Conservation (phyloP, 73 alveolate species). For the Symbiodinium natans region DNA sequence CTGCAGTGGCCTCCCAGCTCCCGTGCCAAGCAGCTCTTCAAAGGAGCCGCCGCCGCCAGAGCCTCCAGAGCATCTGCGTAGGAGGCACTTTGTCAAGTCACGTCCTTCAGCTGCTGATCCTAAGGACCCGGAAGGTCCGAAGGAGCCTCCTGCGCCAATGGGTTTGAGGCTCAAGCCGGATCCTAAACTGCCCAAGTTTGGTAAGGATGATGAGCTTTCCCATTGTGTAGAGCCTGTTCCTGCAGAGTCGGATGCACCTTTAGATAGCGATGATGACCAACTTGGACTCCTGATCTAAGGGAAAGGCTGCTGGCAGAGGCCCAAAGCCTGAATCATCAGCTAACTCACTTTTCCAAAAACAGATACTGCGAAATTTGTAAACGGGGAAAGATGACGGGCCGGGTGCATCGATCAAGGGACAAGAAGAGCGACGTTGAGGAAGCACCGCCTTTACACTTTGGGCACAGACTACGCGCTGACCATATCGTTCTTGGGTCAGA, state of each 20-base stretch:
- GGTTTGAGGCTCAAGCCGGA: not conserved
- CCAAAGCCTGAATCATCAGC: not conserved
- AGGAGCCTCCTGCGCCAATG: not conserved
- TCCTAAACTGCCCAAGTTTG: not conserved
- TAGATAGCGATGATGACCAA: not conserved
- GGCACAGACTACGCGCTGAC: not conserved
- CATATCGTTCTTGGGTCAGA: slow-evolving; percentile 12
- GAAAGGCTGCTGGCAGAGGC: not conserved
- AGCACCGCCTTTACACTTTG: slow-evolving; percentile 16
- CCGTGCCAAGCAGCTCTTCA: not conserved
- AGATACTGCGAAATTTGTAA: not conserved
- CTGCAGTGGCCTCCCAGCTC: not conserved
- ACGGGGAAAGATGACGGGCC: not conserved
- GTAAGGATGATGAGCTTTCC: not conserved
- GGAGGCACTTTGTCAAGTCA: no score
- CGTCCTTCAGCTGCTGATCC: no score
- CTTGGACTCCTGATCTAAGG: not conserved
- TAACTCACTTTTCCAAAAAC: slow-evolving; percentile 29
- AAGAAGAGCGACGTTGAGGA: not conserved
- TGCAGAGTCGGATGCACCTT: not conserved
- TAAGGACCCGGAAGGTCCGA: not conserved
- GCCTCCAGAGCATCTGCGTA: not conserved
- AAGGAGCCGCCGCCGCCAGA: not conserved
- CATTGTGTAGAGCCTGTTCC: not conserved
- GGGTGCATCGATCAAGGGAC: not conserved